Evolutionary conservation across 768 basidiomycete genomes (phyloP).

Genomic region (Lactifluus subvellereus): DNA sequence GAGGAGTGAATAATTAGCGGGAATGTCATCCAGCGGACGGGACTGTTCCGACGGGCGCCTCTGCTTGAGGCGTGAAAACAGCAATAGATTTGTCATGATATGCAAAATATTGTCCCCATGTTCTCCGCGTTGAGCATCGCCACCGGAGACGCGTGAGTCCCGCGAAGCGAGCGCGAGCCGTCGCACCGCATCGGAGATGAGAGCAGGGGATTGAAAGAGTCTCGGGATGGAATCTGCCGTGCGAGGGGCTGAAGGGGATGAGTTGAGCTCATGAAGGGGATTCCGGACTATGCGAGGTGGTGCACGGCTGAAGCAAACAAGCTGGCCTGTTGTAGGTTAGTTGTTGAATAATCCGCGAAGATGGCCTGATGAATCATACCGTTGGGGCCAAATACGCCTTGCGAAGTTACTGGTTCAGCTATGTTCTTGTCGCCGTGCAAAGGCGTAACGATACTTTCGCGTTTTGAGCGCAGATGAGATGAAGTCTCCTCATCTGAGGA

Average conservation of each 20-base stretch:
- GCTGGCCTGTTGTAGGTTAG: constrained; percentile 51
- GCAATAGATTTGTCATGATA: constrained; percentile 72
- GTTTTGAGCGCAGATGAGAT: constrained; percentile 33
- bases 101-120: constrained; percentile 58
- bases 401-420: constrained; percentile 79
- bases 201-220: constrained; percentile 55
- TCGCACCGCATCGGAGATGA: constrained; percentile 68
- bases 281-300: constrained; percentile 68
- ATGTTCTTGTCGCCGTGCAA: constrained; percentile 68
- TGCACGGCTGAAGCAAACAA: constrained; percentile 81
- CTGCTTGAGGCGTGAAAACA: constrained; percentile 49
- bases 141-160: constrained; percentile 41
- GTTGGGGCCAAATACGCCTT: constrained; percentile 84
- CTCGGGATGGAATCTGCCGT: constrained; percentile 29
- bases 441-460: constrained; percentile 49
- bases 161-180: constrained; percentile 56
- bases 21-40: constrained; percentile 38
- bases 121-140: constrained; percentile 40
- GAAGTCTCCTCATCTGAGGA: constrained; percentile 59
- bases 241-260: constrained; percentile 36
- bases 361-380: constrained; percentile 40
- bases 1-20: constrained; percentile 53
- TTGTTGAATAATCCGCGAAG: neutral
- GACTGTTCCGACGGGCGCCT: constrained; percentile 44
- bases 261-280: constrained; percentile 42